Evolutionary conservation across 345 rosid genomes (phyloP), one percentile per base, ranked within the genome.

Genomic region (Salix exigua): DNA sequence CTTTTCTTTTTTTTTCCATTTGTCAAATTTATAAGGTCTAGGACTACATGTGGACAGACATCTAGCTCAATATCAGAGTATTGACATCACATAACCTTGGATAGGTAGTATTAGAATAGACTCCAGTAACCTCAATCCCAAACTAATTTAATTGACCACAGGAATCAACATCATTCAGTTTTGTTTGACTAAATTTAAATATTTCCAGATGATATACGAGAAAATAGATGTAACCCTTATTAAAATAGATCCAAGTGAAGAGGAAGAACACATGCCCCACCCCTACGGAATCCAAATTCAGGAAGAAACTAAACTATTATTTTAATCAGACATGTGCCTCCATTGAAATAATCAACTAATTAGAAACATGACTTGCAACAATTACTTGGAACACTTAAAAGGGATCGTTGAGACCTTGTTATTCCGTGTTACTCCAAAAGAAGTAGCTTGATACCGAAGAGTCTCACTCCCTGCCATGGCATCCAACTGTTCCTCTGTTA

Each of bases 401-500:
- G 23, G 8, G 23, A 42, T 18, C 21, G 70, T 17, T 18, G 78
- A 75, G 61, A 94, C 99, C 99, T 94, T 96, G 84, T 96, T 96
- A 82, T 92, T 96, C 73, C 97, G 88, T 71, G 98, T 83, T 80
- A 88, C 84, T 74, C 97, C 97, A 87, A 91, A 92, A 7, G 98
- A 94, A 74, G 99, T 94, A 75, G 96, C 98, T 79, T 92, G 98
- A 82, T 88, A 92, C 28, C 98, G 95, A 55, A 96, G 94, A 48
- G 97, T 94, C 82, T 96, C 99, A 85, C 99, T 89, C 70, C 99
- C 99, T 26, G 99, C 99, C 99, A 94, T 96, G 75, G 99, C 91
- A 87, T 94, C 98, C 87, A 96, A 87, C 85, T 96, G 99, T 74
- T 96, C 99, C 86, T 92, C 98, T 16, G 99, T 96, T 77, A 96